Base-by-base conservation (phyloP, 495 filamentous ascomycete genomes). In the Barbatosphaeria neglecta region DNA sequence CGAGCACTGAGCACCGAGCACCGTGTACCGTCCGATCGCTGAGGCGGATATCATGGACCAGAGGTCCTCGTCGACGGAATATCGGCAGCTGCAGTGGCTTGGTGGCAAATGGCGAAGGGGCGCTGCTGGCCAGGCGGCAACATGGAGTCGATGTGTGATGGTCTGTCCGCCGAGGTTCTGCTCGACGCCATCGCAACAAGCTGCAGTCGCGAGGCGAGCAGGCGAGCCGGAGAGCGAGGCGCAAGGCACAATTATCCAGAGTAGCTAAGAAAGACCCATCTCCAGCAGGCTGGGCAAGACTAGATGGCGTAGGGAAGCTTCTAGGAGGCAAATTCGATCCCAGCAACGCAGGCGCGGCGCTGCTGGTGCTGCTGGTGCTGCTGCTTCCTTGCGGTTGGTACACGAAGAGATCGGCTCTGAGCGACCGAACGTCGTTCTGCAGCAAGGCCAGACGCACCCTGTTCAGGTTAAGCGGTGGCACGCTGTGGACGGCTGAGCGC, bases 11-110 rank as follows among this genome's bases (percentile, higher is more conserved):
- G n/a, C n/a, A n/a, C n/a, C n/a, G n/a, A n/a, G n/a, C n/a, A n/a
- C n/a, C n/a, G 22, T 43, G 50, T 23, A 22, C 37, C 44, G 43
- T 47, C 33, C 40, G 45, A 45, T 37, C n/a, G 45, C 44, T 40
- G 49, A 37, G 37, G 38, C 43, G 10, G 13, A 41, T n/a, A 41
- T 23, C 39, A 41, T 41, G 20, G 24, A 41, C 39, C 15, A 22
- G 16, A 10, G 22, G 20, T 10, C 6, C 39, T 23, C 13, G 20
- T 1, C 9, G 31, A n/a, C 39, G 17, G 6, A 7, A 23, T 23
- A 13, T 7, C 22, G 24, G 16, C 18, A 4, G 39, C 4, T 41
- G 39, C 18, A 2, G 3, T 2, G 22, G 20, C 39, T 5, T n/a
- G 39, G 19, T 16, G 22, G 20, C 20, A 23, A 41, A 15, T 23